Evolutionary conservation across 163 green algal species (phyloP).

Genomic region (Scenedesmus sp.): DNA sequence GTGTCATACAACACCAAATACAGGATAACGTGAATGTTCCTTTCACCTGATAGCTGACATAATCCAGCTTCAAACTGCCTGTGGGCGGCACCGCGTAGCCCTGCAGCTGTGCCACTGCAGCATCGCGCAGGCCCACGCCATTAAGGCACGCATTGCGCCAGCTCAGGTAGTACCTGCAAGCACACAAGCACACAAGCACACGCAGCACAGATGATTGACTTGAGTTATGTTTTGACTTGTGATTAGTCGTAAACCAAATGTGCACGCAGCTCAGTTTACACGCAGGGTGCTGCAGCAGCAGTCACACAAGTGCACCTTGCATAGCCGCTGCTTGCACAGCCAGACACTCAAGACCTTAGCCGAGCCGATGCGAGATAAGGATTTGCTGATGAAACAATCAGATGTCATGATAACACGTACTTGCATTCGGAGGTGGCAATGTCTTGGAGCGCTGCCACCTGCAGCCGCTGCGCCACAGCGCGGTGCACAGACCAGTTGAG

Average conservation of each 20-base stretch:
- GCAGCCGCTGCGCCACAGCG: slow-evolving; percentile 29
- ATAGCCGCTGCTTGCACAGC: too few species aligned
- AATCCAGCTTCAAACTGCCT: slow-evolving; percentile 67
- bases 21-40: too few species aligned
- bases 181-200: neutral
- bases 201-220: neutral
- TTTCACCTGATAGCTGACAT: slow-evolving; percentile 62
- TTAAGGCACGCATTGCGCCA: slow-evolving; percentile 68
- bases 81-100: slow-evolving; percentile 59
- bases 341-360: too few species aligned
- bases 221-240: neutral
- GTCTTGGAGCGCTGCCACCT: slow-evolving; percentile 43
- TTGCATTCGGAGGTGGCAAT: slow-evolving; percentile 27
- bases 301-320: too few species aligned
- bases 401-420: neutral
- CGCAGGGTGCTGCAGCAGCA: neutral
- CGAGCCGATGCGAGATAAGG: too few species aligned
- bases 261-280: neutral
- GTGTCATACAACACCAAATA: neutral
- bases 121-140: slow-evolving; percentile 47
- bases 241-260: neutral
- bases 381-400: too few species aligned
- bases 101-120: slow-evolving; percentile 57
- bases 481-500: slow-evolving; percentile 63
- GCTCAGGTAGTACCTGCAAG: slow-evolving; percentile 64